These are phyloP conservation scores for Trypanosoma rangeli DNA, from an alignment of 208 protist genomes.

Conservation along the genomic window DNA sequence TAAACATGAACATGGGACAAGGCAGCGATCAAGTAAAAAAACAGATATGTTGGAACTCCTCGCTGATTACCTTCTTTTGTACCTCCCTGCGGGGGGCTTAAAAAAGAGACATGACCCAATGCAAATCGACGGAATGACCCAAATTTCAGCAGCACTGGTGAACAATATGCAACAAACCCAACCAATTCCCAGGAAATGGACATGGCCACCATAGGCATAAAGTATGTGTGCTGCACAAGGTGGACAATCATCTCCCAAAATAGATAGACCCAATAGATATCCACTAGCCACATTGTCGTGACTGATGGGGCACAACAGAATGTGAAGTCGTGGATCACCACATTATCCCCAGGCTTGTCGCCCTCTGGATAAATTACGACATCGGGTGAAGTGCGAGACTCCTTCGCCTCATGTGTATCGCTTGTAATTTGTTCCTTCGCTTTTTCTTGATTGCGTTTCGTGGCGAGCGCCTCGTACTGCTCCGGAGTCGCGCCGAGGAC, in stretches of 20 bases:
- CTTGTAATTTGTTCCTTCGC: background rate
- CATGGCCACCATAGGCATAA: constrained; percentile 78
- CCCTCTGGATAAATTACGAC: background rate
- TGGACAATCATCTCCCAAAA: constrained; percentile 63
- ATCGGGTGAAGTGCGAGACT: background rate
- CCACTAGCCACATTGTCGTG: constrained; percentile 59
- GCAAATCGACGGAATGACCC: constrained; percentile 40
- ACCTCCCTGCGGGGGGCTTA: constrained; percentile 39
- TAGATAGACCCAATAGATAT: constrained; percentile 71
- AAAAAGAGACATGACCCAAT: constrained; percentile 40
- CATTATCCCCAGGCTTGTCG: constrained; percentile 1
- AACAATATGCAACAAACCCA: constrained; percentile 35
- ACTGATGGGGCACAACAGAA: constrained; percentile 58
- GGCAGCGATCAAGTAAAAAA: constrained; percentile 57
- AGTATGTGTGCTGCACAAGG: constrained; percentile 78
- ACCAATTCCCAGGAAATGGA: constrained; percentile 70
- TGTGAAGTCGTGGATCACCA: constrained; percentile 65
- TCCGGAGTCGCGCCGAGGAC: constrained; percentile 50
- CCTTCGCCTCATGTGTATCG: background rate
- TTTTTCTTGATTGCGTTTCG: background rate
- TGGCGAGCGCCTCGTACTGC: constrained; percentile 28
- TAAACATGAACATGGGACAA: constrained; percentile 68
- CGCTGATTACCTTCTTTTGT: constrained; percentile 30
- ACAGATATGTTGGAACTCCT: constrained; percentile 64
- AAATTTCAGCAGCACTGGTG: constrained; percentile 54